Evolutionary conservation across 805 yeast species (phyloP).

Genomic region (Cephaloascus fragrans): DNA sequence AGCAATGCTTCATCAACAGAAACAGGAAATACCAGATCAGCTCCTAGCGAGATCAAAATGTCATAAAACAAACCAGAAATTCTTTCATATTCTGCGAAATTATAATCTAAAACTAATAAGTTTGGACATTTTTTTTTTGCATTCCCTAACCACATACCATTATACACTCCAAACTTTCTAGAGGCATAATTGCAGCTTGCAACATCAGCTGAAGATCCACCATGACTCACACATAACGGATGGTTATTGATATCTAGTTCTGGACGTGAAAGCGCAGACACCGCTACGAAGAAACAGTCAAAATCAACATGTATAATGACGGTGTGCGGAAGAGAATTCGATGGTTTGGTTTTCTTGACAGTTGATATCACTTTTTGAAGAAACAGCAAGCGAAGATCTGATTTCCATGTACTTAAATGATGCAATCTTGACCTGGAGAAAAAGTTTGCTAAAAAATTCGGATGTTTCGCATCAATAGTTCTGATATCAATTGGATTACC

Average conservation of each 20-base stretch:
- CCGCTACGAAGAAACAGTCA: constrained; percentile 91
- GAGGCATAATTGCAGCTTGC: constrained; percentile 92
- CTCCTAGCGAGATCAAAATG: constrained; percentile 33
- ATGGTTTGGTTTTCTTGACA: constrained; percentile 2
- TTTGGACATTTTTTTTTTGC: constrained; percentile 64
- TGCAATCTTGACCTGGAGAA: constrained; percentile 81
- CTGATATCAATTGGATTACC: constrained; percentile 1
- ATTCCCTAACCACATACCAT: constrained; percentile 82
- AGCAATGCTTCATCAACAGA: constrained; percentile 89
- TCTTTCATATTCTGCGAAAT: constrained; percentile 62
- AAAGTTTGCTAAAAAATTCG: constrained; percentile 61
- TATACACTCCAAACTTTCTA: constrained; percentile 61
- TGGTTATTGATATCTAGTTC: constrained; percentile 36
- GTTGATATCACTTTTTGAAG: constrained; percentile 32
- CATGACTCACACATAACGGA: constrained; percentile 59
- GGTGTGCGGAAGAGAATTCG: not conserved
- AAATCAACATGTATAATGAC: constrained; percentile 77
- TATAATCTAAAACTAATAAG: constrained; percentile 55
- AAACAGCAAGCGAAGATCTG: constrained; percentile 57
- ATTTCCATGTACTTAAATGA: constrained; percentile 82
- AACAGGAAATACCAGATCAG: constrained; percentile 61
- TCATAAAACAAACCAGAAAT: constrained; percentile 59
- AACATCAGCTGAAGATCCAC: constrained; percentile 59
- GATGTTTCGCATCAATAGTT: constrained; percentile 57
- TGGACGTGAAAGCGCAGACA: constrained; percentile 52